Percentiles rank a stretch among this genome's conserved stretches.
Conservation (phyloP, 1,139 yeast genomes). For the Schizosaccharomyces versatilis region DNA sequence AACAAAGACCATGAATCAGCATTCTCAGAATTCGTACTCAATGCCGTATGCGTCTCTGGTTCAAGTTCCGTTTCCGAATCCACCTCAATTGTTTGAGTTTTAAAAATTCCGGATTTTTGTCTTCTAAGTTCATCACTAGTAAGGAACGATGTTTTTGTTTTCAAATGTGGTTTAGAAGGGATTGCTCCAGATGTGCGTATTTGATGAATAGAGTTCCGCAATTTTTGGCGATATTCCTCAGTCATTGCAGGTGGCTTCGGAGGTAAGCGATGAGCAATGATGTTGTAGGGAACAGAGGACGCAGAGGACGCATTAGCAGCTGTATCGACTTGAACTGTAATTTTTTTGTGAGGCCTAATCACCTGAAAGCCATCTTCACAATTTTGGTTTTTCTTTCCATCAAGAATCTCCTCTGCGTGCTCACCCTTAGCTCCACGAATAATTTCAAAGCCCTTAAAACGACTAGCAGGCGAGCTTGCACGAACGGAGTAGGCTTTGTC, state of each 20-base stretch:
- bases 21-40: neutral
- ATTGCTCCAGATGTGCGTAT: neutral
- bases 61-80: neutral
- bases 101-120: neutral
- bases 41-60: neutral
- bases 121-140: no score
- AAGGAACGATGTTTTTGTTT: no score
- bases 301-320: neutral
- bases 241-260: neutral
- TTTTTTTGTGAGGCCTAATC: neutral
- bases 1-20: neutral
- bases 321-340: neutral
- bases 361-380: neutral
- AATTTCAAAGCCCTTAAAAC: slow-evolving; percentile 1
- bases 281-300: neutral
- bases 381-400: neutral
- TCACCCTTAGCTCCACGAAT: neutral
- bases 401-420: neutral
- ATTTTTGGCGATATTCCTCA: neutral
- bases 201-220: neutral
- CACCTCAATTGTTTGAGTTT: neutral
- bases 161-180: no score
- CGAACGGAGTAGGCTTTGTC: neutral
- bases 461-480: neutral
- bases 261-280: neutral